Percentiles rank a stretch among this genome's conserved stretches.
Conservation (phyloP, 495 filamentous ascomycete species). For the Letharia lupina region DNA sequence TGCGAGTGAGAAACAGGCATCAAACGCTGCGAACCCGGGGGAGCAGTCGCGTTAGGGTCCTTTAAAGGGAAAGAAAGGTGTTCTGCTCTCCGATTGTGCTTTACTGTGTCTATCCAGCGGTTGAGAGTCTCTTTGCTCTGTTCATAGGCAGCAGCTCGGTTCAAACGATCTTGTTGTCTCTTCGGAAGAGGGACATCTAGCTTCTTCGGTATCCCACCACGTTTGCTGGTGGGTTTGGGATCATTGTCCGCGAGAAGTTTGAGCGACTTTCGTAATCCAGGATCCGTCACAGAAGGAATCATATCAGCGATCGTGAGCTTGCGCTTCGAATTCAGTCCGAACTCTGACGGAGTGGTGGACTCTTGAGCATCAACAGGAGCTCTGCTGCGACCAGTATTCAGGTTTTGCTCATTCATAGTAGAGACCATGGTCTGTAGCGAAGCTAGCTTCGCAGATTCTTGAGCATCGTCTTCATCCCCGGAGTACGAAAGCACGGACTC, state of each 20-base stretch:
- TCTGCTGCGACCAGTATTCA: constrained; percentile 25
- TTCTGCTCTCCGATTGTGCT: constrained; percentile 83
- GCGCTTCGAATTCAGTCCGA: constrained; percentile 47
- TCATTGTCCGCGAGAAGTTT: constrained; percentile 47
- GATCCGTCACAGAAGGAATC: constrained; percentile 63
- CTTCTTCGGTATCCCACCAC: constrained; percentile 54
- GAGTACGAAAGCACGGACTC: constrained; percentile 45
- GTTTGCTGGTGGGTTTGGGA: constrained; percentile 40
- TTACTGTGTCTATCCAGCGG: constrained; percentile 90
- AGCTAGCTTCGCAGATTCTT: constrained; percentile 50
- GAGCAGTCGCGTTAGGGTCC: constrained; percentile 50
- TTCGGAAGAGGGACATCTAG: constrained; percentile 79
- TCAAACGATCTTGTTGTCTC: constrained; percentile 78
- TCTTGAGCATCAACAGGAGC: constrained; percentile 36
- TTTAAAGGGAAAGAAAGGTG: constrained; percentile 85
- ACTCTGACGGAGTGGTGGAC: constrained; percentile 47
- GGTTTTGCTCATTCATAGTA: constrained; percentile 43
- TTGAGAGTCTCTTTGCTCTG: constrained; percentile 86
- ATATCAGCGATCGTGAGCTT: constrained; percentile 80
- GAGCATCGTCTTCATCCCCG: constrained; percentile 52
- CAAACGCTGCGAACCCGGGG: constrained; percentile 44
- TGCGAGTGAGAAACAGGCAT: constrained; percentile 45
- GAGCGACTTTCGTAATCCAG: constrained; percentile 67
- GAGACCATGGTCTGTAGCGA: constrained; percentile 64
- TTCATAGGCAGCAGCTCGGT: constrained; percentile 77